phyloP scores from a whole-genome alignment of 495 filamentous ascomycete genomes.

The Penicillium samsonianum region DNA sequence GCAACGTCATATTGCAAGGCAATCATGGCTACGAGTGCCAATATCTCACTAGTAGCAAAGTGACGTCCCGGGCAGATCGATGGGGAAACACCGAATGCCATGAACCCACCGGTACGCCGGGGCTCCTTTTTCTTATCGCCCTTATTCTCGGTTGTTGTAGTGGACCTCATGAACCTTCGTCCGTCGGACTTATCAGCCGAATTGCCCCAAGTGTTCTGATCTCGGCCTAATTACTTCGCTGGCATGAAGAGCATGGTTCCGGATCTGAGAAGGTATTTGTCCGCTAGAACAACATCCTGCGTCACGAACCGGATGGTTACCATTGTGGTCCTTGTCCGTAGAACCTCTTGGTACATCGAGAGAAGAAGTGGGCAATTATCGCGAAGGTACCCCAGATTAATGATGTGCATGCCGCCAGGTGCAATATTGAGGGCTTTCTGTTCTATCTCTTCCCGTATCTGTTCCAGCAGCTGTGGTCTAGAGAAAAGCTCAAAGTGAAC shows the following conservation, averaged over 20 bases:
- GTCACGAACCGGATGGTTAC: neutral
- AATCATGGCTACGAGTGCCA: neutral
- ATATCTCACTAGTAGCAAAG: neutral
- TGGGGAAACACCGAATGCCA: neutral
- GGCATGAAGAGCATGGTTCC: neutral
- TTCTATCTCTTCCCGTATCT: neutral
- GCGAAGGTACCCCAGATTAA: neutral
- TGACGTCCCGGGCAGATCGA: neutral
- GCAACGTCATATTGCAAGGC: neutral
- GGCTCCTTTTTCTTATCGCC: neutral
- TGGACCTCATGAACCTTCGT: neutral
- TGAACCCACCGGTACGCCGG: neutral
- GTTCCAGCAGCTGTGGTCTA: neutral
- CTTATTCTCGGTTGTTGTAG: neutral
- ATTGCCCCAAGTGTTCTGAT: neutral
- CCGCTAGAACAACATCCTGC: neutral
- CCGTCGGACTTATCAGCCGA: neutral
- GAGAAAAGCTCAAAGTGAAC: neutral
- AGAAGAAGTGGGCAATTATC: neutral
- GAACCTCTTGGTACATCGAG: neutral
- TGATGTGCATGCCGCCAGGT: neutral
- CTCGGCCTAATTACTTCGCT: neutral
- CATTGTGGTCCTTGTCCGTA: neutral
- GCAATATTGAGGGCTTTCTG: neutral
- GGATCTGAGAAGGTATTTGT: neutral